Evolutionary conservation across 2,329 filamentous ascomycete species (phyloP).

Genomic region (Seiridium cupressi): DNA sequence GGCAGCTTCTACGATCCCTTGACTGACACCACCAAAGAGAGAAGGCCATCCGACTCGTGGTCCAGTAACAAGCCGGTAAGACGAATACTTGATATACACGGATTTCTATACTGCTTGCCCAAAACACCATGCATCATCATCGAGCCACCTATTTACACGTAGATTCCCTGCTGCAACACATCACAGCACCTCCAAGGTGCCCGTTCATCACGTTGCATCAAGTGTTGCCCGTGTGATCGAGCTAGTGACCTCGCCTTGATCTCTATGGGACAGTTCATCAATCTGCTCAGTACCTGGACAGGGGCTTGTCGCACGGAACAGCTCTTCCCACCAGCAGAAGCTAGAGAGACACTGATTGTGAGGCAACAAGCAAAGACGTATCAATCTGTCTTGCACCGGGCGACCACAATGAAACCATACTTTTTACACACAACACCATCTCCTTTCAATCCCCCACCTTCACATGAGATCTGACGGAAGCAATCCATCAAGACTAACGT

Average conservation of each 20-base stretch:
- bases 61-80: conserved; percentile 28
- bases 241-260: too few species aligned
- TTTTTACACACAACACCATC: too few species aligned
- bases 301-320: not conserved
- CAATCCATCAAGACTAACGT: not conserved
- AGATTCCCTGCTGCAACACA: not conserved
- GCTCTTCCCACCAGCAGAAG: not conserved
- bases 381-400: not conserved
- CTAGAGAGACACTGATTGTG: not conserved
- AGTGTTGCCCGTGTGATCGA: too few species aligned
- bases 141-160: not conserved
- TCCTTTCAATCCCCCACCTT: too few species aligned
- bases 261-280: too few species aligned
- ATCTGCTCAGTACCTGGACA: not conserved
- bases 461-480: not conserved
- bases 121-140: not conserved
- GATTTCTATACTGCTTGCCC: too few species aligned
- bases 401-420: too few species aligned
- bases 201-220: too few species aligned
- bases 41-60: conserved; percentile 32
- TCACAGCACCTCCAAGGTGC: not conserved
- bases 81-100: not conserved
- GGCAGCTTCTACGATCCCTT: conserved; percentile 44
- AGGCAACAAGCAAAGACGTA: conserved; percentile 1
- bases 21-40: conserved; percentile 39